phyloP scores from a whole-genome alignment of 352 stramenopile species.

The Pythium dissotocum region DNA sequence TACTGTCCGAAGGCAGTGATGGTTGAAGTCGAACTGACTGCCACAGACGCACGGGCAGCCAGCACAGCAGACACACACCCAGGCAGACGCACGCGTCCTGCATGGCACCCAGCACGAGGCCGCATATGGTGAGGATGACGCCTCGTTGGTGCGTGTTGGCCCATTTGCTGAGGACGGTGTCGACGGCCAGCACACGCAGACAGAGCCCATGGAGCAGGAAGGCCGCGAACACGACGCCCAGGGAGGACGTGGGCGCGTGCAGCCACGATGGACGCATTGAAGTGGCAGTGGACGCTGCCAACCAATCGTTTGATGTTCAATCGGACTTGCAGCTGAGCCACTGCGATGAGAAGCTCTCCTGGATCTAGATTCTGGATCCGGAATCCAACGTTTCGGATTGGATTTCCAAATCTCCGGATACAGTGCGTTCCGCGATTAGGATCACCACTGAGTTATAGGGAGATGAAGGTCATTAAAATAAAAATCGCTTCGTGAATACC shows the following conservation, averaged over 20 bases:
- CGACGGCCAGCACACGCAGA: constrained; percentile 33
- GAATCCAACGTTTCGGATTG: constrained; percentile 2
- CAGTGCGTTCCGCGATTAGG: background rate
- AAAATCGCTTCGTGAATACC: background rate
- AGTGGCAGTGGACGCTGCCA: background rate
- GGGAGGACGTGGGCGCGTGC: background rate
- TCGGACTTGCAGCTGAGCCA: background rate
- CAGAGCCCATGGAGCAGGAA: constrained; percentile 40
- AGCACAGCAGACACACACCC: constrained; percentile 33
- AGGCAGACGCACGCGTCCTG: constrained; percentile 52
- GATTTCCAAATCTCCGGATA: background rate
- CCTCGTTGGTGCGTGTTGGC: constrained; percentile 51
- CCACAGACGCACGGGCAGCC: constrained; percentile 26
- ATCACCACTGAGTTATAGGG: constrained; percentile 2
- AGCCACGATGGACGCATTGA: background rate
- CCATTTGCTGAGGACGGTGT: constrained; percentile 47
- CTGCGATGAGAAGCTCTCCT: constrained; percentile 5
- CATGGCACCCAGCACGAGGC: constrained; percentile 42
- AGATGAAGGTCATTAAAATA: background rate
- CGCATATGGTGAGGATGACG: constrained; percentile 33
- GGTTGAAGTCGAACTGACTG: background rate
- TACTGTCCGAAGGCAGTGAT: background rate
- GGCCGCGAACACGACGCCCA: background rate
- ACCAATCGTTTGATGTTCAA: constrained; percentile 2
- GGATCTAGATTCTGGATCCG: background rate